These are phyloP conservation scores for Postia placenta DNA, from an alignment of 768 basidiomycete genomes.

Conservation along the genomic window DNA sequence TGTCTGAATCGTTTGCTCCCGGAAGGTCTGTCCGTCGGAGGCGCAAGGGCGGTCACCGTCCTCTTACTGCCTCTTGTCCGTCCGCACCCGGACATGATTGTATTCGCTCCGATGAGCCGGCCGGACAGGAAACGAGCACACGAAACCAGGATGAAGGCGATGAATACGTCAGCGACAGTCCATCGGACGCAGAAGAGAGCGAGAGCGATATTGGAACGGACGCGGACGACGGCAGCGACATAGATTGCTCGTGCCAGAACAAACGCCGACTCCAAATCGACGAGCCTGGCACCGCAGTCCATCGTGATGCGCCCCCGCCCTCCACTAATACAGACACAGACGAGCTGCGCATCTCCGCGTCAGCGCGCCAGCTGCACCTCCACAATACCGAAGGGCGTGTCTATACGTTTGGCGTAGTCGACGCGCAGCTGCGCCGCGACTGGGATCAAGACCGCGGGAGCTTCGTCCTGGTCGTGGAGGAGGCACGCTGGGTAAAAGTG, in stretches of 20 bases:
- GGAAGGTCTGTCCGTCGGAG: slow-evolving; percentile 6
- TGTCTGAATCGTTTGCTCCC: slow-evolving; percentile 14
- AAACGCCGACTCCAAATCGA: not conserved
- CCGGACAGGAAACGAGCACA: too few species aligned
- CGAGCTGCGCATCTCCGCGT: slow-evolving; percentile 27
- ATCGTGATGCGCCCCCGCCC: not conserved
- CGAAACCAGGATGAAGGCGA: slow-evolving; percentile 2
- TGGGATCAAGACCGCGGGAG: slow-evolving; percentile 32
- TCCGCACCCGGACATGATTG: not conserved
- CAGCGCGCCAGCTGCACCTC: slow-evolving; percentile 31
- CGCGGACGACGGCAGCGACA: slow-evolving; percentile 4
- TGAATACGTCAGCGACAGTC: not conserved
- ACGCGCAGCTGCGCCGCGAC: slow-evolving; percentile 33
- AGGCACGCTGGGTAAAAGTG: slow-evolving; percentile 32
- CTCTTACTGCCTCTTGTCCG: not conserved
- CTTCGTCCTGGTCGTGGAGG: slow-evolving; percentile 33
- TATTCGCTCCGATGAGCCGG: not conserved
- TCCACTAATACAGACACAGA: slow-evolving; percentile 16
- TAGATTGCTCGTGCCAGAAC: not conserved
- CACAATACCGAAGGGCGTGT: slow-evolving; percentile 28
- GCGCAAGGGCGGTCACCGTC: slow-evolving; percentile 5
- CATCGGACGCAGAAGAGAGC: not conserved
- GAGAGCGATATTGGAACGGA: slow-evolving; percentile 1
- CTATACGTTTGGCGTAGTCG: slow-evolving; percentile 34
- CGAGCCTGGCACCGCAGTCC: not conserved